Percentiles rank a stretch among this genome's conserved stretches.
phyloP scores from a whole-genome alignment of 108 stramenopile genomes.

The Cyclotella atomus region DNA sequence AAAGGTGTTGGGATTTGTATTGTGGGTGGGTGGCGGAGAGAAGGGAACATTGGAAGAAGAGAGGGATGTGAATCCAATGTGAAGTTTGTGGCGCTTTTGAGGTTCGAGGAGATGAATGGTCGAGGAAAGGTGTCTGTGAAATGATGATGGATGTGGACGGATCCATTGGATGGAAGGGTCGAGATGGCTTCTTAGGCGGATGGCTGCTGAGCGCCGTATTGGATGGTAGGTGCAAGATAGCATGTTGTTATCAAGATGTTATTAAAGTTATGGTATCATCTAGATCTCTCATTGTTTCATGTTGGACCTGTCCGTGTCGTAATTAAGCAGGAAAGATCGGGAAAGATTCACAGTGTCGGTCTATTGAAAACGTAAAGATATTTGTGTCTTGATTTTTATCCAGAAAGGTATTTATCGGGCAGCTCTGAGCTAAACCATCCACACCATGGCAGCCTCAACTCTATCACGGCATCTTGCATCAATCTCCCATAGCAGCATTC shows the following conservation, averaged over 20 bases:
- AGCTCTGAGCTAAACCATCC: too few relatives aligned
- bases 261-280: too few relatives aligned
- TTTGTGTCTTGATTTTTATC: too few relatives aligned
- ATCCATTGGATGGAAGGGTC: neutral
- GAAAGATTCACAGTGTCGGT: too few relatives aligned
- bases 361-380: too few relatives aligned
- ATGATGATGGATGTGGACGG: neutral
- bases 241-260: neutral
- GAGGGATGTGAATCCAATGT: constrained; percentile 39
- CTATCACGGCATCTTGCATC: too few relatives aligned
- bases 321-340: too few relatives aligned
- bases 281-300: too few relatives aligned
- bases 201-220: neutral
- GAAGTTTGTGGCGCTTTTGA: constrained; percentile 20
- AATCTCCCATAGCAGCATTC: too few relatives aligned
- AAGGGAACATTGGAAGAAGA: constrained; percentile 27
- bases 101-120: neutral
- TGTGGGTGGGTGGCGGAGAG: neutral
- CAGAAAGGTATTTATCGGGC: too few relatives aligned
- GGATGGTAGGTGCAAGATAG: neutral
- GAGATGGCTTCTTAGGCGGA: neutral
- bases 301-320: too few relatives aligned
- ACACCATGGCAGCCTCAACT: too few relatives aligned
- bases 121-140: neutral
- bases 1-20: neutral